phyloP scores from a whole-genome alignment of 768 basidiomycete species.

The Nidula microcarpa region DNA sequence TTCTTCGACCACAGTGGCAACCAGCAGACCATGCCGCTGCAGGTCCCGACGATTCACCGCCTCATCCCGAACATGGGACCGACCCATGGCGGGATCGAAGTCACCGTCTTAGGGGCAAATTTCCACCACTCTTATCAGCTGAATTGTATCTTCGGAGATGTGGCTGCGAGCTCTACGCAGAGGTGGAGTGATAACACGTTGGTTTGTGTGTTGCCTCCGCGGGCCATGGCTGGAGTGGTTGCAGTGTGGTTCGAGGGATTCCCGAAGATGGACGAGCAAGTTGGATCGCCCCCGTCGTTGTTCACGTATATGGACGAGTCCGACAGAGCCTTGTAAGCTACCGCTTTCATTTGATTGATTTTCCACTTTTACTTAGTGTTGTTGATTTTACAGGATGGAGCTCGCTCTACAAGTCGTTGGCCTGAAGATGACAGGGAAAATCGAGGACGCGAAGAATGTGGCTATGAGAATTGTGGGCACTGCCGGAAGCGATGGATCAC shows the following conservation, averaged over 20 bases:
- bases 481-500: constrained; percentile 49
- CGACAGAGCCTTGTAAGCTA: constrained; percentile 79
- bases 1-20: constrained; percentile 55
- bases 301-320: constrained; percentile 93
- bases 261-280: constrained; percentile 52
- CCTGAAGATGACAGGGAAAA: constrained; percentile 93
- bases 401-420: constrained; percentile 94
- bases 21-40: constrained; percentile 43
- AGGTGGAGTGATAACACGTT: constrained; percentile 92
- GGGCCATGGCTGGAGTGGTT: constrained; percentile 78
- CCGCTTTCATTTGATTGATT: neutral
- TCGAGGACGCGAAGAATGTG: constrained; percentile 90
- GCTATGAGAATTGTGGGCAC: constrained; percentile 90
- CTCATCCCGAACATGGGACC: constrained; percentile 84
- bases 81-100: constrained; percentile 89
- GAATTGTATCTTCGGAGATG: constrained; percentile 83
- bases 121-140: constrained; percentile 75
- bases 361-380: constrained; percentile 8
- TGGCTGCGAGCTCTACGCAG: constrained; percentile 77
- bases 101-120: constrained; percentile 89
- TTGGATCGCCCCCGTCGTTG: constrained; percentile 48
- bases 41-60: constrained; percentile 75
- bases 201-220: constrained; percentile 87
- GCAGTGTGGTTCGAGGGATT: constrained; percentile 86
- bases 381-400: constrained; percentile 67